Conservation (phyloP, 768 basidiomycete species). For the Suillus plorans region DNA sequence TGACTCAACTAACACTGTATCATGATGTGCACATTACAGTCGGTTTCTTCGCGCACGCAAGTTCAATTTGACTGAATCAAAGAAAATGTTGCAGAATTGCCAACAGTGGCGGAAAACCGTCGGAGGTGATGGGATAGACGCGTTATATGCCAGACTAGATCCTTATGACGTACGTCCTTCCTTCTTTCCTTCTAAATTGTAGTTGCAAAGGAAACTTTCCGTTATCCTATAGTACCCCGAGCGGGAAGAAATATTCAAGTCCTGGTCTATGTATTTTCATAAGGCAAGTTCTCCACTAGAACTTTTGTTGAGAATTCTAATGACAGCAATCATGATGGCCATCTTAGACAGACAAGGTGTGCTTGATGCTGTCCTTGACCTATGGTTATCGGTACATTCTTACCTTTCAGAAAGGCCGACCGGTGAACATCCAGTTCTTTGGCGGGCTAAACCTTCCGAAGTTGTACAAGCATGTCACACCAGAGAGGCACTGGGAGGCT, state of each 20-base stretch:
- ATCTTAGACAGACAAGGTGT: slow-evolving; percentile 65
- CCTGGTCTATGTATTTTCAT: slow-evolving; percentile 80
- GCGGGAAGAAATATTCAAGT: slow-evolving; percentile 65
- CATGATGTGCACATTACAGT: slow-evolving; percentile 32
- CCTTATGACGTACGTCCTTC: slow-evolving; percentile 63
- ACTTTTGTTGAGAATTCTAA: slow-evolving; percentile 1
- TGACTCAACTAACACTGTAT: background rate
- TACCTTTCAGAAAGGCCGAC: slow-evolving; percentile 58
- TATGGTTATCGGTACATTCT: background rate
- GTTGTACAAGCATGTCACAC: slow-evolving; percentile 55
- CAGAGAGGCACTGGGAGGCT: slow-evolving; percentile 62
- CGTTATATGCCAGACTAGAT: slow-evolving; percentile 58
- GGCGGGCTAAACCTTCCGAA: slow-evolving; percentile 58
- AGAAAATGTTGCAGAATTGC: slow-evolving; percentile 65
- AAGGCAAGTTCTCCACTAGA: slow-evolving; percentile 43
- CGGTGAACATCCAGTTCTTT: slow-evolving; percentile 66
- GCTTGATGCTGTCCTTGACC: slow-evolving; percentile 6
- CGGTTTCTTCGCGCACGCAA: slow-evolving; percentile 78
- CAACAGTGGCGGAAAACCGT: slow-evolving; percentile 69
- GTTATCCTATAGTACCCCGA: slow-evolving; percentile 56
- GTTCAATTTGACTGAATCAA: slow-evolving; percentile 56
- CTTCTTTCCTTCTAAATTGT: background rate
- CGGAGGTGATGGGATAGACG: slow-evolving; percentile 64
- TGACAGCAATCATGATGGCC: too few relatives aligned
- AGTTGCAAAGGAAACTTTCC: background rate